phyloP scores from a whole-genome alignment of 2,329 filamentous ascomycete species.

The Penicillium sp. region DNA sequence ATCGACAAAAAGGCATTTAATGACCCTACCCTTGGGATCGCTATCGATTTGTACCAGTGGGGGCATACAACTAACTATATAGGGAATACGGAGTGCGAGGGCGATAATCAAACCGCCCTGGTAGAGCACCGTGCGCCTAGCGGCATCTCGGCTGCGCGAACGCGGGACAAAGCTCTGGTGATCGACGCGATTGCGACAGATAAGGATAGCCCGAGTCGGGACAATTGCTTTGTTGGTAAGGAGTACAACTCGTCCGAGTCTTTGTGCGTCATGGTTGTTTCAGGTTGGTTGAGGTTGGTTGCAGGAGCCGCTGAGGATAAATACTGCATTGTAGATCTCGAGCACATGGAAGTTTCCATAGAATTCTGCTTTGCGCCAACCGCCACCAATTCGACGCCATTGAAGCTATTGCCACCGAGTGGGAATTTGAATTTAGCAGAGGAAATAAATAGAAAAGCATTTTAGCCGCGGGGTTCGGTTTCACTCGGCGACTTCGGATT shows the following conservation, averaged over 20 bases:
- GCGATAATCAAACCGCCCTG: not conserved
- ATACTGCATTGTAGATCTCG: not conserved
- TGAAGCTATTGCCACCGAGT: slow-evolving; percentile 7
- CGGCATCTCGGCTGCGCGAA: not conserved
- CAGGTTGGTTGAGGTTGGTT: not conserved
- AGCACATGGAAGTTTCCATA: not conserved
- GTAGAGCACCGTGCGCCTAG: not conserved
- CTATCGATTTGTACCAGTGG: not conserved
- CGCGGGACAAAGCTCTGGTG: not conserved
- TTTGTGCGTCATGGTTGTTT: not conserved
- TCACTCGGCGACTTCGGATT: not conserved
- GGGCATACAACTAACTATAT: not conserved
- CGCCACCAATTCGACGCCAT: not conserved
- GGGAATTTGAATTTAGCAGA: not conserved
- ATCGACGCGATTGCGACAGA: not conserved
- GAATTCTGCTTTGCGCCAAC: not conserved
- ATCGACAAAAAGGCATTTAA: not conserved
- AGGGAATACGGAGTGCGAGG: too few species aligned
- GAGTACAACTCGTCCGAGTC: too few species aligned
- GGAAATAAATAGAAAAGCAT: not conserved
- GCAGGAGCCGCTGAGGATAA: not conserved
- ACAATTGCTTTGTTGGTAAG: not conserved
- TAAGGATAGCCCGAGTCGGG: not conserved
- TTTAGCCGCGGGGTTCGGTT: slow-evolving; percentile 1
- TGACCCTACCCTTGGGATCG: not conserved